These are phyloP conservation scores for Penicillium canescens DNA, from an alignment of 495 filamentous ascomycete genomes.

Conservation along the genomic window DNA sequence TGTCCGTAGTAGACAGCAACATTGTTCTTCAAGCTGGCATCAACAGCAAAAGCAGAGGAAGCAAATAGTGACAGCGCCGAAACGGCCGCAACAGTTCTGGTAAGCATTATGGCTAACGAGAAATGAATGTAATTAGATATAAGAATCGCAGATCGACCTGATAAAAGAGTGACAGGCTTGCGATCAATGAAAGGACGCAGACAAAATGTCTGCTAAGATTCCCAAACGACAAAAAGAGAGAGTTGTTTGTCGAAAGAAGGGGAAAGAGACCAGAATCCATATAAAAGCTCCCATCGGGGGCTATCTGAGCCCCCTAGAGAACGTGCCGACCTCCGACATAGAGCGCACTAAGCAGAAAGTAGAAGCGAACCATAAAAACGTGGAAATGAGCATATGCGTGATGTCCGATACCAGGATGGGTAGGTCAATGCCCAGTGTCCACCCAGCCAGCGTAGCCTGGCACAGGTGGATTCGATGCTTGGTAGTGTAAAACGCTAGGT, in stretches of 20 bases:
- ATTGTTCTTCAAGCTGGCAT: conserved; percentile 51
- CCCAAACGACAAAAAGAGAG: conserved; percentile 25
- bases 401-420: neutral
- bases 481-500: conserved; percentile 1
- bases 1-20: conserved; percentile 66
- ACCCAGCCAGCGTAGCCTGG: neutral
- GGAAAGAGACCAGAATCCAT: conserved; percentile 1
- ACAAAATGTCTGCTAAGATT: conserved; percentile 40
- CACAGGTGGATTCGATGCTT: neutral
- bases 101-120: conserved; percentile 32
- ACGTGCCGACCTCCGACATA: conserved; percentile 8
- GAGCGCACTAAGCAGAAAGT: conserved; percentile 6
- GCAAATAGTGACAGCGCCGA: conserved; percentile 30
- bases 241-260: conserved; percentile 11
- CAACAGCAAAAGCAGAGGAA: conserved; percentile 46
- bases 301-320: conserved; percentile 1
- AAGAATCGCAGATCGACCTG: conserved; percentile 11
- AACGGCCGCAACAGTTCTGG: conserved; percentile 27
- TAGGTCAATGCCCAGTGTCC: neutral
- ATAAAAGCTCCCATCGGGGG: neutral
- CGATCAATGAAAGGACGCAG: conserved; percentile 51
- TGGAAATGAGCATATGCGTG: conserved; percentile 6
- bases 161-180: conserved; percentile 19
- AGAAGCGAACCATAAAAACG: neutral
- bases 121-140: conserved; percentile 26